Base-by-base conservation (phyloP, 148 eudicot species). In the Rhododendron ovatum region DNA sequence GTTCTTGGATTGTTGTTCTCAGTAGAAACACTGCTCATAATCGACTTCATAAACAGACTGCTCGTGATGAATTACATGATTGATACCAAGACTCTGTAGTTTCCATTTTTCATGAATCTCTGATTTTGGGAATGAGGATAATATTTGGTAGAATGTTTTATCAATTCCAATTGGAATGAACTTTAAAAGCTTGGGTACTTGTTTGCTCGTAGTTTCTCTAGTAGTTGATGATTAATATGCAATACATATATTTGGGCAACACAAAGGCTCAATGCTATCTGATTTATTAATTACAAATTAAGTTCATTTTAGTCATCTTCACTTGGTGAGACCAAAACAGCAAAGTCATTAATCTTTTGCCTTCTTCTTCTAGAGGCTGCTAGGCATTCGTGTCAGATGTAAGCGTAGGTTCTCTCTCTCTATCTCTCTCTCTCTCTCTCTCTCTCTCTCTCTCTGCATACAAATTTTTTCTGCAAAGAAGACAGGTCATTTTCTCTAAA, bases 51-150 rank as follows among this genome's bases (percentile, higher is more conserved):
- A 1, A 76, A 76, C 1, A 7, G 80, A 39, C 48, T 37, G 80
- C n/a, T 17, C 13, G 13, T 76, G 80, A 76, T 39, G 22, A 39
- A 41, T 35, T 76, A 22, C 80, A 8, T 39, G 26, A 1, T 41
- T 76, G 12, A 39, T 1, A 5, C 50, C 41, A n/a, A 2, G 26
- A 41, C 22, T 37, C 22, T 3, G 17, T 6, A 37, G 24, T 75
- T 37, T 75, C 20, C 78, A 6, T 18, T 41, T 22, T 24, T 77
- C 28, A 24, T 80, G 83, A 30, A 80, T 8, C 2, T 80, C 37
- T 18, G 67, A 81, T 81, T 81, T 80, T 53, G 26, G 65, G 83
- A 33, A 81, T 53, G 83, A 53, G 33, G 82, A n/a, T 48, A 14
- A 80, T 80, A 9, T 51, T 80, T 51, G 37, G 45, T 81, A 17